phyloP scores from a whole-genome alignment of 768 basidiomycete genomes.

The Agaricus bisporus region DNA sequence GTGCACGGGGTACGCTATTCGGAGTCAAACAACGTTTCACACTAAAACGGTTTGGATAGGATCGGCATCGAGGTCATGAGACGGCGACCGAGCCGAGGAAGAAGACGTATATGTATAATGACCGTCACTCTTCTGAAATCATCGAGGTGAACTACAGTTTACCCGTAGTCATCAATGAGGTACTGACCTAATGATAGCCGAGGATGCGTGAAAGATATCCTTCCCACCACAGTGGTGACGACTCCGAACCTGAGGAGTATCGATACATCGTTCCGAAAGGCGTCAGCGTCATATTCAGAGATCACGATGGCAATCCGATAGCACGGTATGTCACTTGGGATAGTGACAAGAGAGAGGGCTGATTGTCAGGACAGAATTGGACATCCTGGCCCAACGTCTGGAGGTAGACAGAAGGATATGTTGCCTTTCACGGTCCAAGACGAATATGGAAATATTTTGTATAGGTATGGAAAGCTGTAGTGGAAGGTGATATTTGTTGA shows the following conservation, averaged over 20 bases:
- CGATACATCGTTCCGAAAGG: conserved; percentile 64
- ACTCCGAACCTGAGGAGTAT: conserved; percentile 28
- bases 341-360: neutral
- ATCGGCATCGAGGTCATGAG: neutral
- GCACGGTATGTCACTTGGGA: conserved; percentile 36
- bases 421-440: conserved; percentile 55
- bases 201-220: conserved; percentile 5
- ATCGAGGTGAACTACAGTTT: conserved; percentile 12
- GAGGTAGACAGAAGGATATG: conserved; percentile 12
- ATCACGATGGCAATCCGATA: conserved; percentile 58
- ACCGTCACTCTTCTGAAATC: conserved; percentile 12
- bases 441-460: conserved; percentile 50
- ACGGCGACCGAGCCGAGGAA: neutral
- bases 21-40: no score
- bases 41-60: neutral
- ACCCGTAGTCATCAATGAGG: neutral
- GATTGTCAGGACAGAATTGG: neutral
- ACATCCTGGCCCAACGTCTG: conserved; percentile 1
- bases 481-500: neutral
- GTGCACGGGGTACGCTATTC: neutral
- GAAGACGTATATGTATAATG: conserved; percentile 6
- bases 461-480: conserved; percentile 32
- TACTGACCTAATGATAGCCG: conserved; percentile 2
- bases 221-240: conserved; percentile 16
- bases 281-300: conserved; percentile 61